phyloP scores from a whole-genome alignment of 495 filamentous ascomycete species.

The Xylaria scruposa region DNA sequence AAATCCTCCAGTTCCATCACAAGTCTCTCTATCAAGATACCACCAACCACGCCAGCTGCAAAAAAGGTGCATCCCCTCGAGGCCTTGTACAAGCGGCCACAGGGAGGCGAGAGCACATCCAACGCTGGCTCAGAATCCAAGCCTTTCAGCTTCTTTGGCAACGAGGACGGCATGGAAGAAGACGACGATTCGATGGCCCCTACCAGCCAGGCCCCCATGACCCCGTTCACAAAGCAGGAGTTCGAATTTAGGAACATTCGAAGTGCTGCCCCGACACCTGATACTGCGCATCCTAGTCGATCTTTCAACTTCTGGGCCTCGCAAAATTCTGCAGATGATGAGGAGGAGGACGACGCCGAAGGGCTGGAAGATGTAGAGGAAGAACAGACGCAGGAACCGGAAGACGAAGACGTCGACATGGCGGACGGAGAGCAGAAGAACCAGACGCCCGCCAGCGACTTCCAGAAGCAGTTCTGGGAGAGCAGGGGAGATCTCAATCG shows the following conservation, averaged over 20 bases:
- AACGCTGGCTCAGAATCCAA: constrained; percentile 35
- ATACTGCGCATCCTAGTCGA: constrained; percentile 78
- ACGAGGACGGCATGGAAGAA: constrained; percentile 54
- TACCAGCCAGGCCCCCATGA: constrained; percentile 64
- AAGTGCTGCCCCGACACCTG: constrained; percentile 92
- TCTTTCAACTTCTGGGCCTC: constrained; percentile 59
- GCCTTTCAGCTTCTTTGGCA: constrained; percentile 60
- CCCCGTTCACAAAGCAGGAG: constrained; percentile 80
- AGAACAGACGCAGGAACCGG: constrained; percentile 41
- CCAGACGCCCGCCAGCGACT: constrained; percentile 61
- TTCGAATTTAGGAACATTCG: constrained; percentile 73
- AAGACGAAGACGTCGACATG: constrained; percentile 44
- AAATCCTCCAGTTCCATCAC: constrained; percentile 51
- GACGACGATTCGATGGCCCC: constrained; percentile 30
- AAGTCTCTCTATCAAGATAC: constrained; percentile 59
- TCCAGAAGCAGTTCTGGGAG: constrained; percentile 92
- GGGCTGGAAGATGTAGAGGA: constrained; percentile 34
- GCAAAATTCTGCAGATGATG: constrained; percentile 43
- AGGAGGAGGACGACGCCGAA: constrained; percentile 45
- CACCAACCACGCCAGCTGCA: constrained; percentile 44
- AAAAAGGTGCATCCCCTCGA: constrained; percentile 82
- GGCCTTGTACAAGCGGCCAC: constrained; percentile 81
- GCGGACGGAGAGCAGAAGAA: constrained; percentile 33
- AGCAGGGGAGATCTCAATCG: constrained; percentile 87
- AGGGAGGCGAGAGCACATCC: constrained; percentile 42